Evolutionary conservation across 768 basidiomycete genomes (phyloP), one percentile per base, ranked within the genome.

Genomic region (Pisolithus albus): DNA sequence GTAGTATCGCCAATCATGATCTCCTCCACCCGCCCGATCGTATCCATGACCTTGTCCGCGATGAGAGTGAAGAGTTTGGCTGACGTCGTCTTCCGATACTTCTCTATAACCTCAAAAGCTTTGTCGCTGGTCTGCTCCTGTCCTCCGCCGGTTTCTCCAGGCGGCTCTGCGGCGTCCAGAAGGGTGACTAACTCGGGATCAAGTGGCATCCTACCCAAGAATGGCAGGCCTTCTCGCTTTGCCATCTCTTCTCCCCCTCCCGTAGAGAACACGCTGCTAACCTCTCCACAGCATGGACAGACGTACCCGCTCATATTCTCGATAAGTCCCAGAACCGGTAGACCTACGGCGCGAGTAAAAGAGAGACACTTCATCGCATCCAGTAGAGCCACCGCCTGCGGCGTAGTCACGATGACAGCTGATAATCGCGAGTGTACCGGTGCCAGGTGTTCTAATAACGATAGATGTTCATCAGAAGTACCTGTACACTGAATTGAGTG

Each of bases 251-350:
- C 82, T 1, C 94, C 96, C 2, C 96, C 96, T 15, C 92, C 92
- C 4, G 83, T 86, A 7, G 93, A 96, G 67, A 98, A 99, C 49
- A 96, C 81, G 66, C 95, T 91, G 73, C 84, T 91, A 59, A 97
- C 75, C 67, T 97, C 94, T 15, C 91, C 91, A 65, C 96, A 98
- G 64, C 94, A 96, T 42, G 96, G 96, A 63, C 95, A 98, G 18
- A 87, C 88, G 70, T 96, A 98, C 46, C 96, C 96, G 57, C 91
- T 89, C 96, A 98, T 98, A 71, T 98, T 99, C 66, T 98, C 96
- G 59, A 99, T 84, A 46, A 99, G 68, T 8, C 96, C 96, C 51
- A 95, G 72, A 34, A 99, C 84, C 13, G 87, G 92, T 11, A 98
- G 74, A 47, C 81, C 79, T 57, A 93, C 88, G 8, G 90, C 81